Percentiles rank a stretch among this genome's conserved stretches.
Conservation (phyloP, 805 yeast species). For the Clavispora vitiphila region DNA sequence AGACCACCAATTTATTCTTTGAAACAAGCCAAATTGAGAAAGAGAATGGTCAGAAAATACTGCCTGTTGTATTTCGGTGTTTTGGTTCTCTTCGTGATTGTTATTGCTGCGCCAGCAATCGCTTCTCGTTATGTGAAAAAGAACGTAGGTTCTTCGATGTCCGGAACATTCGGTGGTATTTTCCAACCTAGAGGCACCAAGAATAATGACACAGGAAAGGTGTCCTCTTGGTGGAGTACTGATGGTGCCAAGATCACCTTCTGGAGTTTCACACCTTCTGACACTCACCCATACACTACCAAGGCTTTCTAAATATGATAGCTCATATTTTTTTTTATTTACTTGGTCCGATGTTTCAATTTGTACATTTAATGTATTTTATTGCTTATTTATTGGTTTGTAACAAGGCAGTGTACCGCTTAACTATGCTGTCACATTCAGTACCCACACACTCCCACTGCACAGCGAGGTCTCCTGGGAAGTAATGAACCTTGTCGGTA, state of each 20-base stretch:
- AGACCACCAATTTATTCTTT: constrained; percentile 97
- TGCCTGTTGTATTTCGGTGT: constrained; percentile 72
- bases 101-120: constrained; percentile 89
- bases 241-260: constrained; percentile 31
- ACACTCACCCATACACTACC: constrained; percentile 52
- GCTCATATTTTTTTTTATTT: background rate
- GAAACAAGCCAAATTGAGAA: constrained; percentile 93
- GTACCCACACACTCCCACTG: constrained; percentile 53
- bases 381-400: background rate
- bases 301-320: constrained; percentile 31
- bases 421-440: constrained; percentile 48
- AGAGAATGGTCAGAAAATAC: constrained; percentile 96
- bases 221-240: constrained; percentile 17
- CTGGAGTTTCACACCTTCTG: constrained; percentile 50
- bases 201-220: constrained; percentile 78
- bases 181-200: constrained; percentile 83
- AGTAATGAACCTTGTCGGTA: constrained; percentile 46
- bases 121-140: constrained; percentile 56
- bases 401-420: background rate
- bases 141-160: constrained; percentile 26
- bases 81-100: constrained; percentile 61
- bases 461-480: constrained; percentile 63
- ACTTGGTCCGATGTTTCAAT: constrained; percentile 4
- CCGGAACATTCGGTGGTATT: constrained; percentile 54
- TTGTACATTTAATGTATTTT: constrained; percentile 10